Percentiles rank a stretch among this genome's conserved stretches.
Conservation (phyloP, 2,329 filamentous ascomycete genomes). For the Colletotrichum euphorbiae region DNA sequence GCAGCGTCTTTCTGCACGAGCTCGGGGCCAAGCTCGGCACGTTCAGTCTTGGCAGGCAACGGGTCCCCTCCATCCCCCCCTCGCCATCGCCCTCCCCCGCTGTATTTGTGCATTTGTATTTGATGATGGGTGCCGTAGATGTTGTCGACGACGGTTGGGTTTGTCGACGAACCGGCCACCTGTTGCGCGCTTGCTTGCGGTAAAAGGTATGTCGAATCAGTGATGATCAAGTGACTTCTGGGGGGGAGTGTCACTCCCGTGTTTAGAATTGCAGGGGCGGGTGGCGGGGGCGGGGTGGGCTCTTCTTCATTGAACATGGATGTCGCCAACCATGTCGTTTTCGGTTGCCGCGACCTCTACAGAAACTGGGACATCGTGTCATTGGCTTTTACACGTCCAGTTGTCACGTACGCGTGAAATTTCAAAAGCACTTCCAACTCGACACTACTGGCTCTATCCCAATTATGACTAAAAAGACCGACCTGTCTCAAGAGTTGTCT, state of each 20-base stretch:
- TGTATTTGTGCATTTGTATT: slow-evolving; percentile 2
- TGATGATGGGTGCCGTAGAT: background rate
- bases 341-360: too few species aligned
- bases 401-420: too few species aligned
- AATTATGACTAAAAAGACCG: background rate
- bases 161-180: background rate
- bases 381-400: too few species aligned
- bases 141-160: background rate
- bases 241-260: background rate
- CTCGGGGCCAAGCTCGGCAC: slow-evolving; percentile 39
- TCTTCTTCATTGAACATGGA: background rate
- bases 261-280: background rate
- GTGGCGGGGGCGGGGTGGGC: too few species aligned
- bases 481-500: background rate
- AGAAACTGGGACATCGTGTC: background rate
- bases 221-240: slow-evolving; percentile 3
- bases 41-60: slow-evolving; percentile 33
- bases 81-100: slow-evolving; percentile 19
- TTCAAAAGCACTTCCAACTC: too few species aligned
- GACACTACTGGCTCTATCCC: background rate
- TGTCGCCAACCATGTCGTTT: background rate
- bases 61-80: too few species aligned
- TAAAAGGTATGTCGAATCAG: background rate
- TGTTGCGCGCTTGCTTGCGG: slow-evolving; percentile 14
- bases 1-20: slow-evolving; percentile 35